Conservation (phyloP, 2,329 filamentous ascomycete genomes). For the Xenoacremonium recifei region DNA sequence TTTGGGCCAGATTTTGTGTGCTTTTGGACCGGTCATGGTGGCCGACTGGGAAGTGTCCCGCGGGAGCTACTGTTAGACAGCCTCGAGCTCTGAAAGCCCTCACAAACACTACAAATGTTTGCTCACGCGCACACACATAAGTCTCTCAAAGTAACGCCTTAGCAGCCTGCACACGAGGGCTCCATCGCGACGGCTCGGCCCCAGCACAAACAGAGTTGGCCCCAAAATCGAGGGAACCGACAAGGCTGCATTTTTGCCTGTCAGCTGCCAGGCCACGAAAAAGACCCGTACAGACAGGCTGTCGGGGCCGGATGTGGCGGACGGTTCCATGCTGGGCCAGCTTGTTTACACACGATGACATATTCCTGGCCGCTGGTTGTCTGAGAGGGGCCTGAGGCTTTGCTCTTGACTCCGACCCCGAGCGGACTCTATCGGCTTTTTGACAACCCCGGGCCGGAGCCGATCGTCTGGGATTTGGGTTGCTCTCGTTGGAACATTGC, state of each 20-base stretch:
- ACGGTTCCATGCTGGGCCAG: constrained; percentile 15
- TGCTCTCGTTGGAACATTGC: not conserved
- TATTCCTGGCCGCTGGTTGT: constrained; percentile 16
- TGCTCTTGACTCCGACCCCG: constrained; percentile 19
- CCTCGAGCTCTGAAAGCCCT: too few relatives aligned
- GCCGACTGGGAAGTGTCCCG: too few relatives aligned
- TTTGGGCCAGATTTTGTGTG: too few relatives aligned
- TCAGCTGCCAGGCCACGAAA: constrained; percentile 28
- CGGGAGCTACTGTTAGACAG: too few relatives aligned
- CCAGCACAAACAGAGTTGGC: constrained; percentile 11
- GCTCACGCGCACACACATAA: too few relatives aligned
- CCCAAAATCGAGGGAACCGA: constrained; percentile 11
- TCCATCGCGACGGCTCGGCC: too few relatives aligned
- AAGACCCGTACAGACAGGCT: constrained; percentile 29
- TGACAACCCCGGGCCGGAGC: constrained; percentile 13
- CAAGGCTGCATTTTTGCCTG: constrained; percentile 25
- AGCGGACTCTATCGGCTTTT: constrained; percentile 24
- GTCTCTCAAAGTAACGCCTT: too few relatives aligned
- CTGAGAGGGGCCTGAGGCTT: constrained; percentile 4
- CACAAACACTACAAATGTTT: too few relatives aligned
- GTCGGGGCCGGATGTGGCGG: constrained; percentile 25
- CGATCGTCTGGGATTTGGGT: not conserved
- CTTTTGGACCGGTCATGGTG: too few relatives aligned
- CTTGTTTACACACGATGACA: constrained; percentile 23
- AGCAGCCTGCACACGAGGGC: too few relatives aligned